These are phyloP conservation scores for Solanum gracilifrons DNA, from an alignment of 257 asterid genomes.

Conservation along the genomic window DNA sequence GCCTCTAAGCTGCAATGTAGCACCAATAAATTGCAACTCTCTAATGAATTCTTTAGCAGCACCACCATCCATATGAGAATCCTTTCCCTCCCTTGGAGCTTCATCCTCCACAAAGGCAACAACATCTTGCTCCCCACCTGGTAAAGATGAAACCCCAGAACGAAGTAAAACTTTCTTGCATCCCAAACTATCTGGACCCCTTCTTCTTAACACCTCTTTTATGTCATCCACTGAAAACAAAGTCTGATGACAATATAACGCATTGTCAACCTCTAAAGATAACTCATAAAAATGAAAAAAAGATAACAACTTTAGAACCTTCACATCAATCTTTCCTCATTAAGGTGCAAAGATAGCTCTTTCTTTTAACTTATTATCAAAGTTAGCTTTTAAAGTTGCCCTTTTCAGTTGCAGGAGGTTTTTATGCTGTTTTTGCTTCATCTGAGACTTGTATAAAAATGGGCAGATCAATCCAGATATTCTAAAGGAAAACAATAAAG, in stretches of 20 bases:
- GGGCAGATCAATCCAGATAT: neutral
- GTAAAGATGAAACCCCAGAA: conserved; percentile 5
- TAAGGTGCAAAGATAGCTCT: neutral
- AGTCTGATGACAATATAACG: conserved; percentile 10
- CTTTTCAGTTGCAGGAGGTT: neutral
- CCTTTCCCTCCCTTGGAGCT: neutral
- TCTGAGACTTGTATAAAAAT: neutral
- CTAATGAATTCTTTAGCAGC: conserved; percentile 17
- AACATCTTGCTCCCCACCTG: conserved; percentile 7
- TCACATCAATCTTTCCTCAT: neutral
- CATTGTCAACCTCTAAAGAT: neutral
- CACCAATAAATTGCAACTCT: conserved; percentile 60
- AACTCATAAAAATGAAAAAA: neutral
- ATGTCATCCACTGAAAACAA: conserved; percentile 48
- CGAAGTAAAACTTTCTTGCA: conserved; percentile 32
- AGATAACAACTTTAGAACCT: neutral
- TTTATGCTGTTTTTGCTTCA: neutral
- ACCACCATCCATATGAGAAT: neutral
- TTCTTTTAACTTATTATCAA: neutral
- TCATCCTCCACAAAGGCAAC: conserved; percentile 17
- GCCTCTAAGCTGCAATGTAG: conserved; percentile 89
- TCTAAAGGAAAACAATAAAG: neutral
- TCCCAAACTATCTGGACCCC: conserved; percentile 92
- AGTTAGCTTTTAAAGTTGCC: neutral
- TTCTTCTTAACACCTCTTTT: conserved; percentile 45